Percentiles rank a stretch among this genome's conserved stretches.
These are phyloP conservation scores for Aquilaria sinensis DNA, from an alignment of 345 rosid genomes.

Conservation along the genomic window DNA sequence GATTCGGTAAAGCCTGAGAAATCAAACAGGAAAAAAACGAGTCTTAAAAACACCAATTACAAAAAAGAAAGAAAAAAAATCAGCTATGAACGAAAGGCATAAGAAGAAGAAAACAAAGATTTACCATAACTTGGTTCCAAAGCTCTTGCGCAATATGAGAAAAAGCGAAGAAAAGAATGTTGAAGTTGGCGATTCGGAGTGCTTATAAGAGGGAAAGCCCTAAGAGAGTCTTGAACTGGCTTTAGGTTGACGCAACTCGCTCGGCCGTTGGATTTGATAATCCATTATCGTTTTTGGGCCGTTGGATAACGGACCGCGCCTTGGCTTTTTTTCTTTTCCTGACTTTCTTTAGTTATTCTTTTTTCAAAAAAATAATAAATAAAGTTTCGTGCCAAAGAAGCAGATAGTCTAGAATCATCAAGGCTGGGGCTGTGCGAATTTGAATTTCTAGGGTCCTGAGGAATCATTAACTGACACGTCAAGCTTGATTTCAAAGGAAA, in stretches of 20 bases:
- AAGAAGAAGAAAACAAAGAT: not conserved
- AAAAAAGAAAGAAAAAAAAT: not conserved
- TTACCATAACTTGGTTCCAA: slow-evolving; percentile 14
- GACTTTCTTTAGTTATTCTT: no score
- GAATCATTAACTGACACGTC: no score
- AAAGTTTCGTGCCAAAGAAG: no score
- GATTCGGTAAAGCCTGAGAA: slow-evolving; percentile 67
- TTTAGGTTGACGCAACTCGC: slow-evolving; percentile 34
- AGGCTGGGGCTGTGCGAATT: no score
- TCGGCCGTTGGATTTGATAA: slow-evolving; percentile 34
- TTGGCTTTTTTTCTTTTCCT: no score
- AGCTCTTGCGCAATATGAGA: not conserved
- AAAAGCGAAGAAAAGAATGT: slow-evolving; percentile 11
- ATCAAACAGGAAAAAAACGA: not conserved
- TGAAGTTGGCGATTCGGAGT: not conserved
- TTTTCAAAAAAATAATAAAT: no score
- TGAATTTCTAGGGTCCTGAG: no score
- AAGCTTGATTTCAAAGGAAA: no score
- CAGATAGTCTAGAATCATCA: no score
- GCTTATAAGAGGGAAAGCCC: slow-evolving; percentile 13
- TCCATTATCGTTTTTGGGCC: no score
- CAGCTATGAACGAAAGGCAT: no score
- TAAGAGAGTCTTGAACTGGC: slow-evolving; percentile 23
- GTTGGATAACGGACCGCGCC: no score
- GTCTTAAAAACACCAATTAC: not conserved